phyloP scores from a whole-genome alignment of 768 basidiomycete species.

The Gymnopilus dilepis region DNA sequence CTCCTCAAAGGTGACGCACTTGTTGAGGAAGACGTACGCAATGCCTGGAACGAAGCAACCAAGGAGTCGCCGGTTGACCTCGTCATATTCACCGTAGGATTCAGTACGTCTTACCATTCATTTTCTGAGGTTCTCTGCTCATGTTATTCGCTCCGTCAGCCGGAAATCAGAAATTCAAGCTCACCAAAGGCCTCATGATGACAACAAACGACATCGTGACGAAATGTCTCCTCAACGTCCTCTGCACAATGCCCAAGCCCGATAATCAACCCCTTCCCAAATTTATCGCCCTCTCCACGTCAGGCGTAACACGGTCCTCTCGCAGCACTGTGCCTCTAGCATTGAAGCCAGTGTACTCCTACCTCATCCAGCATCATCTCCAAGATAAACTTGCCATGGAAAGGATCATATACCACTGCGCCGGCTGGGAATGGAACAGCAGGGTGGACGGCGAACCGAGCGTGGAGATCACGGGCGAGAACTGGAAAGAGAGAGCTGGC shows the following conservation, averaged over 20 bases:
- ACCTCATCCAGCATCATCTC: slow-evolving; percentile 49
- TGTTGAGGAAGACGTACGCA: slow-evolving; percentile 49
- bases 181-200: slow-evolving; percentile 53
- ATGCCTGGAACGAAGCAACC: slow-evolving; percentile 52
- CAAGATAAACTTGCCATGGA: slow-evolving; percentile 68
- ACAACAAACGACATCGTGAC: slow-evolving; percentile 61
- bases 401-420: slow-evolving; percentile 49
- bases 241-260: slow-evolving; percentile 54
- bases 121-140: background rate
- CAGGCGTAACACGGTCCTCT: slow-evolving; percentile 51
- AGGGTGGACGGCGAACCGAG: slow-evolving; percentile 39
- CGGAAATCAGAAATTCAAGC: slow-evolving; percentile 23
- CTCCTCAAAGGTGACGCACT: slow-evolving; percentile 66
- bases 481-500: slow-evolving; percentile 47
- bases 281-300: slow-evolving; percentile 55
- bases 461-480: slow-evolving; percentile 42
- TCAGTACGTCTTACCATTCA: slow-evolving; percentile 29
- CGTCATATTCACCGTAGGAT: slow-evolving; percentile 65
- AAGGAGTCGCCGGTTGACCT: slow-evolving; percentile 50
- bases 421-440: slow-evolving; percentile 54
- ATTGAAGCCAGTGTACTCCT: slow-evolving; percentile 52
- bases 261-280: slow-evolving; percentile 40
- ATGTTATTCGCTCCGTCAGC: slow-evolving; percentile 15
- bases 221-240: slow-evolving; percentile 54
- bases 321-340: slow-evolving; percentile 49